phyloP scores from a whole-genome alignment of 768 basidiomycete genomes.

The Cystofilobasidium bisporidii region DNA sequence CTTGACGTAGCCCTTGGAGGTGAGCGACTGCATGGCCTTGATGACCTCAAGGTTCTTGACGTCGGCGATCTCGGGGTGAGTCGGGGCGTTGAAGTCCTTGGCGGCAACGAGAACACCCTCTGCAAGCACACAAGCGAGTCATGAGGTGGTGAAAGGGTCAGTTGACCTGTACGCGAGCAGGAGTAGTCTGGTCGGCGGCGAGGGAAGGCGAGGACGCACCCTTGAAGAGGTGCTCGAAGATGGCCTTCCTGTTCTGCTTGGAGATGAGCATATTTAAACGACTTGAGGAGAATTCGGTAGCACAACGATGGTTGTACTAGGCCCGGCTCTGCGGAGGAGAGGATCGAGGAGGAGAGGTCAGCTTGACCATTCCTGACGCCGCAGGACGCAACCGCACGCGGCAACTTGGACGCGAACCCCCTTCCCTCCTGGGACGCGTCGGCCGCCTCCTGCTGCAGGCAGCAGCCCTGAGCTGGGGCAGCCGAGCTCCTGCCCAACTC shows the following conservation, averaged over 20 bases:
- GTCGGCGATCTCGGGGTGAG: conserved; percentile 73
- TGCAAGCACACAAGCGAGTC: no score
- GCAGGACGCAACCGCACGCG: neutral
- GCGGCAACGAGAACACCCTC: conserved; percentile 99
- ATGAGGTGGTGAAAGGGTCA: no score
- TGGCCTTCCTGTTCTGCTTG: conserved; percentile 85
- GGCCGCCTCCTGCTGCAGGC: no score
- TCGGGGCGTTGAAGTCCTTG: conserved; percentile 96
- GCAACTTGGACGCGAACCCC: neutral
- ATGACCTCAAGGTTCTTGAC: conserved; percentile 60
- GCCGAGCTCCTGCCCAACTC: no score
- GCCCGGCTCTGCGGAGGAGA: conserved; percentile 23
- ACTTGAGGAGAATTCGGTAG: conserved; percentile 26
- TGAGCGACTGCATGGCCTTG: conserved; percentile 61
- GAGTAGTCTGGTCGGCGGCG: neutral
- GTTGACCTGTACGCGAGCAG: no score
- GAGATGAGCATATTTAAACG: conserved; percentile 71
- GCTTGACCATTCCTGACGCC: no score
- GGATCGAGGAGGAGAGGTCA: neutral
- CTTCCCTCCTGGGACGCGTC: neutral
- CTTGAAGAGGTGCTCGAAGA: conserved; percentile 99
- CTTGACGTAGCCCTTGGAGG: conserved; percentile 78
- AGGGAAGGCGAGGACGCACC: conserved; percentile 49
- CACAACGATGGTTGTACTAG: conserved; percentile 28
- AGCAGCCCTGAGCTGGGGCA: no score